A percentile compares a stretch with the other conserved stretches of the same genome.
Conservation (phyloP, 441 rosid genomes). For the Biscutella laevigata region DNA sequence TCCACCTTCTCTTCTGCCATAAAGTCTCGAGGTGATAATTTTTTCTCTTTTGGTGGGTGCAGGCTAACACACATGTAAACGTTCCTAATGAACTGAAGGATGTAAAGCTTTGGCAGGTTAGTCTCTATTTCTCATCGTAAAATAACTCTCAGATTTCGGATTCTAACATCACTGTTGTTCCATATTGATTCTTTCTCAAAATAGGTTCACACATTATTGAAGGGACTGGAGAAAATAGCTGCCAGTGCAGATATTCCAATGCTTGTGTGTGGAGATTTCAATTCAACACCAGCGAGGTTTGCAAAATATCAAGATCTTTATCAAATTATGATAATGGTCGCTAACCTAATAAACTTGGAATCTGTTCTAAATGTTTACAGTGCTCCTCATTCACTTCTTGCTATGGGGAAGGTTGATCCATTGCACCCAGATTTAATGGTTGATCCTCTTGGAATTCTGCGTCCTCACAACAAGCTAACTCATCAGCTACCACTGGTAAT, state of each 20-base stretch:
- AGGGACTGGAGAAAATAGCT: conserved; percentile 87
- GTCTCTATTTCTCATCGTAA: neutral
- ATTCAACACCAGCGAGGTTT: conserved; percentile 70
- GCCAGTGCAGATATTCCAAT: conserved; percentile 87
- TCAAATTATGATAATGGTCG: conserved; percentile 4
- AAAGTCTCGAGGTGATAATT: neutral
- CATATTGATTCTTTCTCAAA: conserved; percentile 14
- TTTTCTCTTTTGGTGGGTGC: conserved; percentile 6
- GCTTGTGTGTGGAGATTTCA: conserved; percentile 95
- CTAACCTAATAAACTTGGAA: neutral
- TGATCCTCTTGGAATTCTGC: conserved; percentile 73
- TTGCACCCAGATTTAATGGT: conserved; percentile 63
- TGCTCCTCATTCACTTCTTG: conserved; percentile 85
- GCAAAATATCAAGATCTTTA: conserved; percentile 12
- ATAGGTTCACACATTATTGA: conserved; percentile 77
- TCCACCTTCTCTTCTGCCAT: neutral
- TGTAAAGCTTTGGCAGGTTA: conserved; percentile 99
- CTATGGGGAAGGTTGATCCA: conserved; percentile 74
- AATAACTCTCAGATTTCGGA: neutral
- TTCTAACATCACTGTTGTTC: conserved; percentile 1
- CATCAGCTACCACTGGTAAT: conserved; percentile 85
- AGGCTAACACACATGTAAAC: conserved; percentile 28
- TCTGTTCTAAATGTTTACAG: conserved; percentile 29
- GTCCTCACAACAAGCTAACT: conserved; percentile 66
- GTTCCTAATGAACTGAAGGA: conserved; percentile 54